A percentile compares a stretch with the other conserved stretches of the same genome.
phyloP scores from a whole-genome alignment of 1,284 basidiomycete genomes.

The Meira miltonrushii region DNA sequence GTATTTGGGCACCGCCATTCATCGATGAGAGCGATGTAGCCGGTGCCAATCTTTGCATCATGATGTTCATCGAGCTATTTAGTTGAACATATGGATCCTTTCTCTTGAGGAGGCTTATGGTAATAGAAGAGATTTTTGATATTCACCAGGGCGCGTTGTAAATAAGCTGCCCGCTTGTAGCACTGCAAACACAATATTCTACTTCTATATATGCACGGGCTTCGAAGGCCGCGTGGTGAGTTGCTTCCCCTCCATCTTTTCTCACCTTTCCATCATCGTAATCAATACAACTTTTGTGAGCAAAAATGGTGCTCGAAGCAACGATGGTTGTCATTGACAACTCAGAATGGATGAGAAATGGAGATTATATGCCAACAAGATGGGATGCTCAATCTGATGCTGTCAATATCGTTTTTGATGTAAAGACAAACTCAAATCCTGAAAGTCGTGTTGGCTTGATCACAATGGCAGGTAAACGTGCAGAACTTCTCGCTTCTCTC shows the following conservation, averaged over 20 bases:
- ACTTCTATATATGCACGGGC: too few species aligned
- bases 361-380: slow-evolving; percentile 76
- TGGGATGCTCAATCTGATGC: slow-evolving; percentile 90
- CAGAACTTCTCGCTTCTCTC: slow-evolving; percentile 90
- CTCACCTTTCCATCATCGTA: too few species aligned
- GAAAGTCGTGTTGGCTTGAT: slow-evolving; percentile 96
- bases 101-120: too few species aligned
- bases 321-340: slow-evolving; percentile 54
- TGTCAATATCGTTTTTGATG: slow-evolving; percentile 80
- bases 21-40: neutral
- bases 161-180: too few species aligned
- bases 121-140: neutral
- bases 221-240: too few species aligned
- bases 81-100: too few species aligned
- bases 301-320: slow-evolving; percentile 48
- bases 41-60: slow-evolving; percentile 7
- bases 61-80: neutral
- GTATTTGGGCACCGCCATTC: slow-evolving; percentile 24
- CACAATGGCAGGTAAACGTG: slow-evolving; percentile 76
- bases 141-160: too few species aligned
- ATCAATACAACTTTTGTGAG: too few species aligned
- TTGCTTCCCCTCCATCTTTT: too few species aligned
- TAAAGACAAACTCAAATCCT: slow-evolving; percentile 85
- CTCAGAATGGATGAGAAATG: slow-evolving; percentile 62
- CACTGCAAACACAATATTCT: too few species aligned